Conservation (phyloP, 768 basidiomycete genomes). For the Leccinum obscurum region DNA sequence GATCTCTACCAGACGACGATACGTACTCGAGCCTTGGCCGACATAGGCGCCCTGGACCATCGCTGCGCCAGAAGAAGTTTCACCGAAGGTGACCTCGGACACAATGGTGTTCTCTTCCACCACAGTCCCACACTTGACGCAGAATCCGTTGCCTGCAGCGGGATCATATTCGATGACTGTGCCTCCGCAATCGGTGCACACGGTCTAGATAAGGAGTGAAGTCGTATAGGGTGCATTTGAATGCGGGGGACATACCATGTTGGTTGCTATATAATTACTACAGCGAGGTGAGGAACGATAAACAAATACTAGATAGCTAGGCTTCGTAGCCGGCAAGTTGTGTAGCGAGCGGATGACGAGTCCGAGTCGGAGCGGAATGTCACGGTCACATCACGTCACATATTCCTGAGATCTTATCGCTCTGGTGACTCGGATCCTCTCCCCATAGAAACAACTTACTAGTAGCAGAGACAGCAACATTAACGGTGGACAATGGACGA, state of each 20-base stretch:
- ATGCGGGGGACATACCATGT: slow-evolving; percentile 19
- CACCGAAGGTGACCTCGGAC: slow-evolving; percentile 93
- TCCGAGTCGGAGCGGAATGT: background rate
- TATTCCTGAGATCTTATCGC: slow-evolving; percentile 10
- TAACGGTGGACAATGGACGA: slow-evolving; percentile 64
- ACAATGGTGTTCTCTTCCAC: slow-evolving; percentile 94
- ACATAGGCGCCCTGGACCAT: slow-evolving; percentile 96
- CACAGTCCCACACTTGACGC: slow-evolving; percentile 84
- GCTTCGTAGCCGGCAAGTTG: background rate
- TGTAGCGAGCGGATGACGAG: background rate
- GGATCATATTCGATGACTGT: slow-evolving; percentile 85
- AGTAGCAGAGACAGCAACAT: background rate
- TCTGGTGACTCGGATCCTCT: background rate
- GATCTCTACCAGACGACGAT: background rate
- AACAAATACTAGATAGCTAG: background rate
- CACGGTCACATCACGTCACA: slow-evolving; percentile 17
- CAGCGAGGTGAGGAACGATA: background rate
- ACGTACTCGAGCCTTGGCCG: slow-evolving; percentile 86
- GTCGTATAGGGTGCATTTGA: background rate
- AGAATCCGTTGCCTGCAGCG: slow-evolving; percentile 83
- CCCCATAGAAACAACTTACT: background rate
- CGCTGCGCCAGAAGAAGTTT: slow-evolving; percentile 87
- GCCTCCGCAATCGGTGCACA: slow-evolving; percentile 77
- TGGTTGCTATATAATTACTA: background rate
- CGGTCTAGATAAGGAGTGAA: slow-evolving; percentile 41